These are phyloP conservation scores for Mortierella sp. DNA, from an alignment of 371 early-diverging fungal genomes.

Conservation along the genomic window DNA sequence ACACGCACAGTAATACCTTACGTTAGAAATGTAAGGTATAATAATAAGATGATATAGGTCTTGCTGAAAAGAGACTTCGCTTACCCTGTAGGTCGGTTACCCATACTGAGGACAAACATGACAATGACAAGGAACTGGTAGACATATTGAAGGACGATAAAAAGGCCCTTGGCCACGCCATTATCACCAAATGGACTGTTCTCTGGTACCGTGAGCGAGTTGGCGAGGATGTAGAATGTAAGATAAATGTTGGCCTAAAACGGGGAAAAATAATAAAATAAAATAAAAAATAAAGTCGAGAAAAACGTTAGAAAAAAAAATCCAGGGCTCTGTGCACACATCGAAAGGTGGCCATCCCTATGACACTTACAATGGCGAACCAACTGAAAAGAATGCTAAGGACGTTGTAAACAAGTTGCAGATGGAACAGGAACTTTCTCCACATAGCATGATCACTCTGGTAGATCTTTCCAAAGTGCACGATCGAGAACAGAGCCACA, in stretches of 20 bases:
- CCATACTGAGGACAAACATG: slow-evolving; percentile 81
- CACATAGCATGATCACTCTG: slow-evolving; percentile 72
- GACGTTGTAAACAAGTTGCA: slow-evolving; percentile 81
- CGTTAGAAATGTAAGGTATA: no score
- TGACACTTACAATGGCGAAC: slow-evolving; percentile 78
- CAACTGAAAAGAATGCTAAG: slow-evolving; percentile 82
- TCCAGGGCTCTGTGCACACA: no score
- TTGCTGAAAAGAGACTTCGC: slow-evolving; percentile 1
- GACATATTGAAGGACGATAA: slow-evolving; percentile 64
- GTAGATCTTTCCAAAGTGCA: slow-evolving; percentile 84
- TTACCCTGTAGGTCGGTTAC: slow-evolving; percentile 83
- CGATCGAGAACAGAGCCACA: slow-evolving; percentile 77
- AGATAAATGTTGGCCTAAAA: slow-evolving; percentile 80
- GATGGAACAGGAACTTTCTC: slow-evolving; percentile 69
- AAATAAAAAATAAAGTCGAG: neutral
- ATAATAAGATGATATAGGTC: no score
- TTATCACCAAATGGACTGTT: slow-evolving; percentile 49
- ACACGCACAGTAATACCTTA: neutral
- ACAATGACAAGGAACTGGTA: slow-evolving; percentile 77
- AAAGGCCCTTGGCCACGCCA: slow-evolving; percentile 56
- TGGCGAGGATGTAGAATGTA: slow-evolving; percentile 79
- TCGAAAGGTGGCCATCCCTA: neutral
- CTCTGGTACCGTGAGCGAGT: slow-evolving; percentile 34
- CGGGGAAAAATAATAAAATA: neutral
- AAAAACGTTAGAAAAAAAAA: neutral